These are phyloP conservation scores for Cladosporium velox DNA, from an alignment of 2,329 filamentous ascomycete species.

Conservation along the genomic window DNA sequence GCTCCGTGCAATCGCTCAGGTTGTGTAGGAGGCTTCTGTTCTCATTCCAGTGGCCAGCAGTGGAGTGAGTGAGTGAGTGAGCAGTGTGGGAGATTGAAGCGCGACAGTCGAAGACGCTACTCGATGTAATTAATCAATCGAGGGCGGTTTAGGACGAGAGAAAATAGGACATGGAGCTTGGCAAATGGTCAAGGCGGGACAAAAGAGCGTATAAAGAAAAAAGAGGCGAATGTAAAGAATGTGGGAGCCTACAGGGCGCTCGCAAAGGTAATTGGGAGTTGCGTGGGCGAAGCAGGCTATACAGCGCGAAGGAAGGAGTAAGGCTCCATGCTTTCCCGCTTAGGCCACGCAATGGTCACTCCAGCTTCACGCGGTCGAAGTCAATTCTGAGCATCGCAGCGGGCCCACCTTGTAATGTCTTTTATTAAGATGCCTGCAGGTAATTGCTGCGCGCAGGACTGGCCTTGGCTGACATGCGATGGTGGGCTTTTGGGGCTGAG, in stretches of 20 bases:
- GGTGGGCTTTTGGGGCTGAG: neutral
- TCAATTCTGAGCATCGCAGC: neutral
- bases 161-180: slow-evolving; percentile 9
- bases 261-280: slow-evolving; percentile 4
- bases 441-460: neutral
- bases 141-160: neutral
- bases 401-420: neutral
- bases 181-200: slow-evolving; percentile 6
- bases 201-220: slow-evolving; percentile 2
- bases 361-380: neutral
- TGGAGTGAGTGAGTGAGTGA: neutral
- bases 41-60: slow-evolving; percentile 16
- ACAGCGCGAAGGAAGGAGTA: slow-evolving; percentile 18
- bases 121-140: neutral
- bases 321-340: slow-evolving; percentile 4
- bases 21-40: neutral
- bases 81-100: neutral
- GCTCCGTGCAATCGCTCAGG: slow-evolving; percentile 8
- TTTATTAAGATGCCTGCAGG: neutral
- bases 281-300: slow-evolving; percentile 13
- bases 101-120: neutral
- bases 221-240: neutral
- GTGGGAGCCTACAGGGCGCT: slow-evolving; percentile 5
- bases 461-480: neutral
- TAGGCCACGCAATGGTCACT: slow-evolving; percentile 11